phyloP scores from a whole-genome alignment of 345 rosid genomes.

The Syzygium grande region DNA sequence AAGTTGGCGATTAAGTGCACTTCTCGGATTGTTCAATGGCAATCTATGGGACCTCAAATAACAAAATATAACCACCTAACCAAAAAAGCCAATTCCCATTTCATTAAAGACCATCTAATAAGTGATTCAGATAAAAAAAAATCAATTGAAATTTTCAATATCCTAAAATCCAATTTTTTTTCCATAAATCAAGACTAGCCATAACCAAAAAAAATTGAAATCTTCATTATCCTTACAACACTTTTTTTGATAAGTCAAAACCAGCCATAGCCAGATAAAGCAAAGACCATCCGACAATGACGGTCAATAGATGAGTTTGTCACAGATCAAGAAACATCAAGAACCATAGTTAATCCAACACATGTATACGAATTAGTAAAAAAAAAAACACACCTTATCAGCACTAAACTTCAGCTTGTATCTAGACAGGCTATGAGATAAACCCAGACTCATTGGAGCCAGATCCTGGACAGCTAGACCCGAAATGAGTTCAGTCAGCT shows the following conservation, averaged over 20 bases:
- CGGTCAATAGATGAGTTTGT: fast-evolving
- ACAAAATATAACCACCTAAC: neutral
- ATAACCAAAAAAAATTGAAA: neutral
- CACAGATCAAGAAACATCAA: neutral
- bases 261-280: neutral
- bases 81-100: neutral
- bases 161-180: neutral
- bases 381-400: slow-evolving; percentile 60
- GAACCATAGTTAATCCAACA: neutral
- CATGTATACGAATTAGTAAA: neutral
- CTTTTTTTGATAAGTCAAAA: neutral
- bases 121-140: neutral
- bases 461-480: slow-evolving; percentile 74
- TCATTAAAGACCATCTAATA: neutral
- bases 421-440: slow-evolving; percentile 88
- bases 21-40: neutral
- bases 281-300: neutral
- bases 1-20: neutral
- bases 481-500: slow-evolving; percentile 74
- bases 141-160: neutral
- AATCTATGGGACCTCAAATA: neutral
- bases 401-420: slow-evolving; percentile 89
- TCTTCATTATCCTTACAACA: neutral
- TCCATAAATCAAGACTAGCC: neutral
- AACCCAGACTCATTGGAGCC: slow-evolving; percentile 94